Conservation (phyloP, 805 yeast species). For the Scheffersomyces spartinae region DNA sequence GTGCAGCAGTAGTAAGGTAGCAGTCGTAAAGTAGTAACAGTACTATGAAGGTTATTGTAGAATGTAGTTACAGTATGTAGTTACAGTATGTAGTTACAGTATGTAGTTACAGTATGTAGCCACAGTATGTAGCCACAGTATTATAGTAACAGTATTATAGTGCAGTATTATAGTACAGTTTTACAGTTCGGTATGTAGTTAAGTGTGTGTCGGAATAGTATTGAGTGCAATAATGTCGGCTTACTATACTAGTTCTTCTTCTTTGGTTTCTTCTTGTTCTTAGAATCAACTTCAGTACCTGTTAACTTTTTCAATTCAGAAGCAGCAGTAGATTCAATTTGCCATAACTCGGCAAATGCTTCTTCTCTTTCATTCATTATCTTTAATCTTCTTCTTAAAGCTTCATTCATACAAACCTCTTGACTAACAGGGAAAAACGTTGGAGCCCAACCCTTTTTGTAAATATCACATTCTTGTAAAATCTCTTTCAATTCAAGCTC, state of each 20-base stretch:
- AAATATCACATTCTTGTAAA: slow-evolving; percentile 59
- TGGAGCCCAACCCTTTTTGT: slow-evolving; percentile 74
- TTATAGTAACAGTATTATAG: no score
- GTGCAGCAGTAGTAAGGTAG: no score
- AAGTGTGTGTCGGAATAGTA: background rate
- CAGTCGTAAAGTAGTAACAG: background rate
- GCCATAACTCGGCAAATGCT: slow-evolving; percentile 25
- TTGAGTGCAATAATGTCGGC: background rate
- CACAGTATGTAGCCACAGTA: no score
- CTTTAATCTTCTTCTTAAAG: slow-evolving; percentile 62
- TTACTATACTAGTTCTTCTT: slow-evolving; percentile 2
- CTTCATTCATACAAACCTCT: slow-evolving; percentile 88
- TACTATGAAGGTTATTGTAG: background rate
- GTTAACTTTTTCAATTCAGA: slow-evolving; percentile 6
- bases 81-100: no score
- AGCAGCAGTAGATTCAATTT: slow-evolving; percentile 12
- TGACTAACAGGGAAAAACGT: slow-evolving; percentile 67
- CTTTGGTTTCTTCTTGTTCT: slow-evolving; percentile 5
- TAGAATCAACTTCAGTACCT: slow-evolving; percentile 1
- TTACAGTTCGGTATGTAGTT: background rate
- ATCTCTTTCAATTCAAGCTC: slow-evolving; percentile 74
- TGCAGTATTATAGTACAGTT: no score
- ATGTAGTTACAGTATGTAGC: no score
- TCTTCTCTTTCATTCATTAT: slow-evolving; percentile 31
- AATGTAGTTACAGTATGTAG: no score